Evolutionary conservation across 2,329 filamentous ascomycete genomes (phyloP), one percentile per base, ranked within the genome.

Genomic region (Fusarium mexicanum): DNA sequence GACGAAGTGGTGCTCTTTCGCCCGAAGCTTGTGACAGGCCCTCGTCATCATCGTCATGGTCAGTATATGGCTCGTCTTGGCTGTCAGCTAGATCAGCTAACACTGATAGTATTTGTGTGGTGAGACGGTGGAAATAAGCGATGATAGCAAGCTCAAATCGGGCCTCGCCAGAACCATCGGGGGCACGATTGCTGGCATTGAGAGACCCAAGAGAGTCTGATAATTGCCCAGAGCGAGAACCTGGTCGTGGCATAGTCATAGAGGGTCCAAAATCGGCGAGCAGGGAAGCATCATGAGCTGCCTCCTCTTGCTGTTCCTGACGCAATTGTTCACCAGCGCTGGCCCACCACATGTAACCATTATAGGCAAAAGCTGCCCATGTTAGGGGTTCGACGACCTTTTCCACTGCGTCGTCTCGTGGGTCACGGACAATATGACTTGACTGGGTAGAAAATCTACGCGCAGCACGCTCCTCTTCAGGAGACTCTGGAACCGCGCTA

Each of bases 291-390:
- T 92, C 91, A 51, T 85, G 86, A 51, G 84, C 86, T 55, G 83
- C 80, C 75, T 91, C 89, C 73, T 92, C 90, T 26, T 88, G 86
- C 71, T 91, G 88, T 60, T 90, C 88, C 57, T 89, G 86, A 24
- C 88, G 86, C 13, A 88, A 85, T 81, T 92, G 89, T 82, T 96
- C 94, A 66, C 93, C 94, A 0, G 94, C 93, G 22, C 92, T 94
- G 5, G 94, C 93, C 94, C 94, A 96, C 94, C 94, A 96, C 89
- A 96, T 94, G 84, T 96, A 95, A 31, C 92, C 91, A 62, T 89
- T 90, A 82, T 96, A 96, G 10, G 94, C 94, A 33, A 96, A 88
- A 3, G 92, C 91, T 2, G 92, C 87, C 94, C 91, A 93, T 47
- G 88, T 91, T 46, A 88, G 80, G 4, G 91, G 91, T 77, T 93